Percentiles rank a stretch among this genome's conserved stretches.
Conservation (phyloP, 108 stramenopile species). For the Ochromonas danica region DNA sequence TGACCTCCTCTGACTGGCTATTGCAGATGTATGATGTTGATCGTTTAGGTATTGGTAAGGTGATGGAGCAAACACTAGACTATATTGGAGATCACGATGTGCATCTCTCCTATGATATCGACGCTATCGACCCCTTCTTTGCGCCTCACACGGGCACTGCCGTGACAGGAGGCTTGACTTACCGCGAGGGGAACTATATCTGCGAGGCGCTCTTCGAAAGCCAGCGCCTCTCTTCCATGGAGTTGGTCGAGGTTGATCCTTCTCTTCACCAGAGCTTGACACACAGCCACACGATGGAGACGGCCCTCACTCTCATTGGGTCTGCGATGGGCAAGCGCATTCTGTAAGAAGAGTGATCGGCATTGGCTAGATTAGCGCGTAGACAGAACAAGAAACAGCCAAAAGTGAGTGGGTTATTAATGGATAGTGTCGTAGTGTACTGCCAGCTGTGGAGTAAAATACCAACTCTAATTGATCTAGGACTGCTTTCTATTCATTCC, state of each 20-base stretch:
- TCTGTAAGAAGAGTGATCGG: too few relatives aligned
- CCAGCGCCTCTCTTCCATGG: constrained; percentile 83
- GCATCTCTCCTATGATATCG: constrained; percentile 86
- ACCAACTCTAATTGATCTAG: too few relatives aligned
- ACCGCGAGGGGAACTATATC: constrained; percentile 94
- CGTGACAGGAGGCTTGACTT: constrained; percentile 94
- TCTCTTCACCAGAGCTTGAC: constrained; percentile 65
- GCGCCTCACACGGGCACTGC: constrained; percentile 97
- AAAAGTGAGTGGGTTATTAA: too few relatives aligned
- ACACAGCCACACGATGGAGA: constrained; percentile 75
- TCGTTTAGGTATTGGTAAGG: constrained; percentile 79
- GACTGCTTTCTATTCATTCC: too few relatives aligned
- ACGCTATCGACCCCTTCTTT: constrained; percentile 87
- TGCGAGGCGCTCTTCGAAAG: constrained; percentile 81
- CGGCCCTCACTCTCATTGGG: constrained; percentile 72
- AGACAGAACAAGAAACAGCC: too few relatives aligned
- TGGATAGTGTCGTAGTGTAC: too few relatives aligned
- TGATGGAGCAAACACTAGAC: constrained; percentile 85
- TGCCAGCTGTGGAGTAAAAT: too few relatives aligned
- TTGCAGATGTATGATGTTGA: constrained; percentile 92
- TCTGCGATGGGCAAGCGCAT: constrained; percentile 78
- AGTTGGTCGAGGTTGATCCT: constrained; percentile 95
- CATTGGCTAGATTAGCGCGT: too few relatives aligned
- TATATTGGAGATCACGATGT: constrained; percentile 70
- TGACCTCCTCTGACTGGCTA: too few relatives aligned